Evolutionary conservation across 768 basidiomycete species (phyloP).

Genomic region (Cystobasidium tubakii): DNA sequence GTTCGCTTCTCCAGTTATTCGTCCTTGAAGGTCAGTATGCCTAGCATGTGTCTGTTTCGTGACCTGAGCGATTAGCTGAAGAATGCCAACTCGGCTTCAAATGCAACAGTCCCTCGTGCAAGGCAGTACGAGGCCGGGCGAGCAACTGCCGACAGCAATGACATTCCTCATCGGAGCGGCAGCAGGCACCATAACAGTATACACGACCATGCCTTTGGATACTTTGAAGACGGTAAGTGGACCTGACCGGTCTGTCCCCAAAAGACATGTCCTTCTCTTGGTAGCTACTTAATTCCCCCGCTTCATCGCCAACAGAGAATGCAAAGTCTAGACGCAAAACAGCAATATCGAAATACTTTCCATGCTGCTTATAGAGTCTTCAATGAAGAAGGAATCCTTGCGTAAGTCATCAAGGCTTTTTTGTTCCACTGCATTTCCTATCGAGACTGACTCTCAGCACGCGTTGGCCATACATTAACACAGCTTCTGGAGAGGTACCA

Average conservation of each 20-base stretch:
- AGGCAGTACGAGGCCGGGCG: slow-evolving; percentile 72
- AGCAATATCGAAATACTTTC: slow-evolving; percentile 85
- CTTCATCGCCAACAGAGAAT: slow-evolving; percentile 65
- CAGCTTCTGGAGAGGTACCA: slow-evolving; percentile 96
- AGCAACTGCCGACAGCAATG: slow-evolving; percentile 73
- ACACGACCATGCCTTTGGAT: slow-evolving; percentile 55
- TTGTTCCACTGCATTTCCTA: no score
- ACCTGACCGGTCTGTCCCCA: no score
- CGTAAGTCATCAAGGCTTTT: slow-evolving; percentile 22
- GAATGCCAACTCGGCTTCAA: background rate
- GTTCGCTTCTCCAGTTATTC: slow-evolving; percentile 50
- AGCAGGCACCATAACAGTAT: slow-evolving; percentile 91
- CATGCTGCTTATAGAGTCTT: slow-evolving; percentile 93
- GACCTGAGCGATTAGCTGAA: background rate
- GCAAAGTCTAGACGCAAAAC: slow-evolving; percentile 79
- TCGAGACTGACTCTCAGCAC: no score
- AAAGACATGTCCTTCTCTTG: no score
- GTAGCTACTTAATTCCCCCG: no score
- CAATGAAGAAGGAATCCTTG: slow-evolving; percentile 79
- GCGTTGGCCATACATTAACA: no score
- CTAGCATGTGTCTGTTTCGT: background rate
- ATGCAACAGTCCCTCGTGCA: slow-evolving; percentile 67
- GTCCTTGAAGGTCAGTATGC: slow-evolving; percentile 2
- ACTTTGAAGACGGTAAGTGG: slow-evolving; percentile 71
- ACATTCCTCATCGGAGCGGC: slow-evolving; percentile 92